A percentile compares a stretch with the other conserved stretches of the same genome.
These are phyloP conservation scores for Ilex asprella DNA, from an alignment of 257 asterid species.

Conservation along the genomic window DNA sequence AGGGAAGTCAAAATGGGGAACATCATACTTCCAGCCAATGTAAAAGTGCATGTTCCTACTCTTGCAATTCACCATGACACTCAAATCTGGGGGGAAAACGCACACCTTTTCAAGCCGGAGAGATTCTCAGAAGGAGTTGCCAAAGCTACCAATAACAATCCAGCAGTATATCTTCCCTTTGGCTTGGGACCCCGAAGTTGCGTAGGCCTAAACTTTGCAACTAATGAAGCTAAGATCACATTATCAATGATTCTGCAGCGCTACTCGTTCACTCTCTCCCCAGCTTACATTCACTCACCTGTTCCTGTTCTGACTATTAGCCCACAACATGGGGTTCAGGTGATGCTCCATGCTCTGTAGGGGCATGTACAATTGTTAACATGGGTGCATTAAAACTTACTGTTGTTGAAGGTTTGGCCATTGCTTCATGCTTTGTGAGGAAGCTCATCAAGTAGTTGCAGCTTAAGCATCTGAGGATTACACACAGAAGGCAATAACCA, in stretches of 20 bases:
- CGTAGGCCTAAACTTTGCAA: neutral
- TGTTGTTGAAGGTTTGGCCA: neutral
- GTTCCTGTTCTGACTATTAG: neutral
- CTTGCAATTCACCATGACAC: neutral
- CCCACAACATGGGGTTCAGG: slow-evolving; percentile 4
- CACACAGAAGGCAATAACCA: no score
- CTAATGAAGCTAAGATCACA: neutral
- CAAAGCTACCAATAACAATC: no score
- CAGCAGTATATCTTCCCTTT: no score
- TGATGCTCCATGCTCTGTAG: slow-evolving; percentile 3
- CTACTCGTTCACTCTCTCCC: neutral
- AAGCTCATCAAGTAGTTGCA: no score
- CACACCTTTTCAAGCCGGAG: no score
- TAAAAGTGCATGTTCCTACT: neutral
- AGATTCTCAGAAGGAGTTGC: no score
- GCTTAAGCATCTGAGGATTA: no score
- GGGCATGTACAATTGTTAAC: neutral
- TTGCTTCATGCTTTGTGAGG: neutral
- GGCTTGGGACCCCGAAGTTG: neutral
- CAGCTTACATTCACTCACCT: slow-evolving; percentile 5
- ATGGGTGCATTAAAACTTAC: neutral
- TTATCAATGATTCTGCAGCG: neutral
- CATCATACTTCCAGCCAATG: neutral
- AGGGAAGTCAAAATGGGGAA: neutral
- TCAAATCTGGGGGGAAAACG: no score